These are phyloP conservation scores for Cyathus striatus DNA, from an alignment of 768 basidiomycete genomes.

Conservation along the genomic window DNA sequence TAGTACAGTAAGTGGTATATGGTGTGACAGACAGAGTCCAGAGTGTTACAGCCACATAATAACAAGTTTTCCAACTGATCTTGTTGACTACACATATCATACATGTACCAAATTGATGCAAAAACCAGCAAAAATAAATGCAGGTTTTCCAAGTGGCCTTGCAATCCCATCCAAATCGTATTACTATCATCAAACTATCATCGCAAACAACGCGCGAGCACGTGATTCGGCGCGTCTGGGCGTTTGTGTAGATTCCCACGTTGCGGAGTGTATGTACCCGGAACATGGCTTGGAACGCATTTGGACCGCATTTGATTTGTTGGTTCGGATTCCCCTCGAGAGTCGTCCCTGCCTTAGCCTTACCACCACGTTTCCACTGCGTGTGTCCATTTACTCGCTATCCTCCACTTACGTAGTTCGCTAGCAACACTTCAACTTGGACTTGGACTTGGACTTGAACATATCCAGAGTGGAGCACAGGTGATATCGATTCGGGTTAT, in stretches of 20 bases:
- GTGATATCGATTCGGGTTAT: not conserved
- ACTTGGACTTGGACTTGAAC: not conserved
- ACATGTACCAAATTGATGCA: too few species aligned
- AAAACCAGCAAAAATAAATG: too few species aligned
- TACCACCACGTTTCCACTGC: not conserved
- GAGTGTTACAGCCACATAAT: too few species aligned
- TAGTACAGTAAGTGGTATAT: too few species aligned
- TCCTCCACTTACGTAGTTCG: not conserved
- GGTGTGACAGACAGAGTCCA: too few species aligned
- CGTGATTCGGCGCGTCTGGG: not conserved
- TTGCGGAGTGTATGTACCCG: not conserved
- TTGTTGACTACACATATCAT: too few species aligned
- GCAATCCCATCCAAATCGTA: too few species aligned
- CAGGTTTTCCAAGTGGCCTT: too few species aligned
- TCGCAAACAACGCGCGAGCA: not conserved
- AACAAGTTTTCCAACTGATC: too few species aligned
- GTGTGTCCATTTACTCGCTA: not conserved
- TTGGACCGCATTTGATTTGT: not conserved
- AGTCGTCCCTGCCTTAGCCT: not conserved
- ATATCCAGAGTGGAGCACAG: not conserved
- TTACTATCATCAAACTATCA: too few species aligned
- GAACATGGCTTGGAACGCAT: not conserved
- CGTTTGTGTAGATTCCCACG: not conserved
- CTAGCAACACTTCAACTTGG: too few species aligned
- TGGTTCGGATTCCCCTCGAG: not conserved